Percentiles rank a stretch among this genome's conserved stretches.
phyloP scores from a whole-genome alignment of 1,139 yeast genomes.

The Scheffersomyces insectosa region DNA sequence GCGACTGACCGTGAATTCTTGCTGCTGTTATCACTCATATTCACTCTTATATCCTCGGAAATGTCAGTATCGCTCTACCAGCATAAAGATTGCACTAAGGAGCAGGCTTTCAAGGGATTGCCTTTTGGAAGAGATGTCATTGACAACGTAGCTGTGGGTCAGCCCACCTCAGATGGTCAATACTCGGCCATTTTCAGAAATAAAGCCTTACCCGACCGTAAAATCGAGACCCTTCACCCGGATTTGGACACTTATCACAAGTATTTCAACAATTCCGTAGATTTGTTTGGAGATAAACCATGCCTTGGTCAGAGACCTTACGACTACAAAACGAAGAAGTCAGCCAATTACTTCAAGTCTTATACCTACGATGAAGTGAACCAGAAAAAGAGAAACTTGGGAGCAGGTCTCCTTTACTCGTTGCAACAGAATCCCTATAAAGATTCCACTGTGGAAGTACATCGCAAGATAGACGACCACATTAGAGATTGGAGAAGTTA shows the following conservation, averaged over 20 bases:
- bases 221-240: conserved; percentile 11
- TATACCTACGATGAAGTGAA: conserved; percentile 23
- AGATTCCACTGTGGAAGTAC: conserved; percentile 27
- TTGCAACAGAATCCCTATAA: conserved; percentile 31
- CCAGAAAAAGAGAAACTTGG: conserved; percentile 24
- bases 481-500: not conserved
- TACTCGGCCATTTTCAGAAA: conserved; percentile 11
- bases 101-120: not conserved
- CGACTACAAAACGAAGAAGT: conserved; percentile 27
- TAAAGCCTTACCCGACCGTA: conserved; percentile 6
- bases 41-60: no score
- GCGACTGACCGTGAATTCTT: no score
- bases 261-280: conserved; percentile 24
- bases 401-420: conserved; percentile 33
- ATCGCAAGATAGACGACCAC: not conserved
- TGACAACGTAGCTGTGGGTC: conserved; percentile 4
- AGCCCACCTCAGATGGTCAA: conserved; percentile 2
- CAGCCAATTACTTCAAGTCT: conserved; percentile 18
- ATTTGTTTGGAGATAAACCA: conserved; percentile 20
- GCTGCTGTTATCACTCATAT: no score
- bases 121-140: conserved; percentile 5
- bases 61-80: not conserved
- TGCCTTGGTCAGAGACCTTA: conserved; percentile 34
- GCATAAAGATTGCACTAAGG: not conserved
- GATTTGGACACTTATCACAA: conserved; percentile 32